Conservation (phyloP, 495 filamentous ascomycete species). For the Sordaria brevicollis region DNA sequence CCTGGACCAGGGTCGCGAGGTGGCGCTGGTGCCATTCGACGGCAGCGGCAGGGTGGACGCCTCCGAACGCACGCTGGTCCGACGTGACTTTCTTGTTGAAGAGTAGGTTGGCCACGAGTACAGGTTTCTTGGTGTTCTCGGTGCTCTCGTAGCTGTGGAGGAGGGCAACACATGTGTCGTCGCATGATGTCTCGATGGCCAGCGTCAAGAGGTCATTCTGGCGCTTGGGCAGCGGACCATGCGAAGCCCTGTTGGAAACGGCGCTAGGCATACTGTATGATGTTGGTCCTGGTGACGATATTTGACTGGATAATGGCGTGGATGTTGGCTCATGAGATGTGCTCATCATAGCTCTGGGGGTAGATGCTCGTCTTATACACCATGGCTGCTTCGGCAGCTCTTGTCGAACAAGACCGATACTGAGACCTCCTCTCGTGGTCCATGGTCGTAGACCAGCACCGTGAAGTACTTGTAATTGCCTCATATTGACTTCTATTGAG, state of each 20-base stretch:
- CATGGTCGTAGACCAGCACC: background rate
- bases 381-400: background rate
- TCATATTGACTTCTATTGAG: background rate
- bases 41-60: constrained; percentile 68
- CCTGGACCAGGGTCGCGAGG: constrained; percentile 53
- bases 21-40: constrained; percentile 61
- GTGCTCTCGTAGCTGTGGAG: constrained; percentile 35
- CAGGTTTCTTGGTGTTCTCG: constrained; percentile 4
- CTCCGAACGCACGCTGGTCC: constrained; percentile 57
- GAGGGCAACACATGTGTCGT: constrained; percentile 88
- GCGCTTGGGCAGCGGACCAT: background rate
- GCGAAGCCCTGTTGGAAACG: background rate
- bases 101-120: constrained; percentile 44
- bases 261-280: background rate
- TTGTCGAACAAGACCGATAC: background rate
- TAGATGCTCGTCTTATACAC: background rate
- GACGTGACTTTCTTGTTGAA: constrained; percentile 79
- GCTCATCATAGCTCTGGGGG: background rate
- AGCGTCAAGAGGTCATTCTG: constrained; percentile 49
- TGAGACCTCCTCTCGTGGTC: background rate
- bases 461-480: background rate
- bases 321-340: background rate
- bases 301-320: background rate
- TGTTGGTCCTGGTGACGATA: background rate
- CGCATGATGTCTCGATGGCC: constrained; percentile 94